Evolutionary conservation across 495 filamentous ascomycete species (phyloP), one percentile per base, ranked within the genome.

Genomic region (Tetracladium marchalianum): DNA sequence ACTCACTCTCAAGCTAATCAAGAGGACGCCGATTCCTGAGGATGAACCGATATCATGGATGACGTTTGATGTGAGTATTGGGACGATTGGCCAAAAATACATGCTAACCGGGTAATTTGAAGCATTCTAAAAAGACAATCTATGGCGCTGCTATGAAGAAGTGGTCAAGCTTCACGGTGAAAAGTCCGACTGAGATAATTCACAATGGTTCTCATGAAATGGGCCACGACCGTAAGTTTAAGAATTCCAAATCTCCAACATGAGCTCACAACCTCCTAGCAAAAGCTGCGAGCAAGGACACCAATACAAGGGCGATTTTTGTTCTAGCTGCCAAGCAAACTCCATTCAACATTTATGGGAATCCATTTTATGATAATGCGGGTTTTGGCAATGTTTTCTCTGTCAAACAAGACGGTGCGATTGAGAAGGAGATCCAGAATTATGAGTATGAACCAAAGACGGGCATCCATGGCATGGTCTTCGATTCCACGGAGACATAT

Each of bases 41-140:
- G 80, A 87, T 39, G 84, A 92, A 66, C 82, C 86, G 3, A 90
- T 92, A 56, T 89, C 84, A 53, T 92, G 86, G 86, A 88, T 92
- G 81, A 82, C 83, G 35, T 87, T 90, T 56, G 82, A 86, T 57
- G 82, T 85, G 68, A 62, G 76, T 62, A 12, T 22, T 39, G 1
- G n/a, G 31, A n/a, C 22, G 22, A 27, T 27, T 27, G 7, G 22
- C 22, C 22, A 27, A 7, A 13, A 9, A 13, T 37, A 10, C 16
- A 10, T 37, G 5, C 35, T 37, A 13, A 13, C 9, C 10, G 12
- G 12, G 3, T 4, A 3, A 10, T 17, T 2, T 42, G 43, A 57
- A 84, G 72, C 84, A 92, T 60, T 68, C 74, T 46, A 84, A 81
- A 62, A 87, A 87, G 64, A 80, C 84, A 62, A 81, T 92, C 52